Base-by-base conservation (phyloP, 148 eudicot genomes). In the Vaccinium vitisidaea region DNA sequence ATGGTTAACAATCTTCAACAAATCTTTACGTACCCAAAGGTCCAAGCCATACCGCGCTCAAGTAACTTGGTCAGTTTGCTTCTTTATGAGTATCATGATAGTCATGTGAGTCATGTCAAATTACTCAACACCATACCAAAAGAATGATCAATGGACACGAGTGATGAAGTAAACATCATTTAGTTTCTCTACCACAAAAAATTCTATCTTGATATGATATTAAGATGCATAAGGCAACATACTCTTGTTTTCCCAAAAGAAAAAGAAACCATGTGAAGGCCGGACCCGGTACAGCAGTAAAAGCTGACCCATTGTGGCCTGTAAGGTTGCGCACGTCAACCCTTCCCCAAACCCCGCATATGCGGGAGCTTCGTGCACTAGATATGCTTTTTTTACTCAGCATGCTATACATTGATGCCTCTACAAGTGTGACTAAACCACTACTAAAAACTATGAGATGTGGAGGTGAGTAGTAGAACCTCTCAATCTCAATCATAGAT, bases 401-500 rank as follows among this genome's bases (percentile, higher is more conserved):
- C 43, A 32, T 1, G n/a, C 48, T 73, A 6, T 73, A 30, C 21
- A 13, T 36, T 71, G 19, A 71, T 71, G 48, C 21, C 6, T 36
- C 21, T 36, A 30, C 15, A 10, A 65, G 71, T 18, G 6, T 8
- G 48, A 6, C 49, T 36, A 32, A 36, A 73, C 43, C 9, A 46
- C 11, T 0, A 75, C 13, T 2, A 75, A 49, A 75, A n/a, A 48
- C 6, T 46, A 48, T 48, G 54, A 10, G 30, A 50, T 9, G 36
- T 6, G 5, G 18, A 77, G 56, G 18, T 77, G 19, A 79, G 23
- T 10, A 12, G 59, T 54, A 30, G 65, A 79, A 30, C 14, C 74
- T 69, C 14, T 65, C 15, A 19, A 39, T 13, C 39, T 27, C 39
- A 55, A 61, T 89, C 86, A 89, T 82, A 89, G 80, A 39, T 89